Evolutionary conservation across 148 eudicot genomes (phyloP).

Genomic region (Euryodendron excelsum): DNA sequence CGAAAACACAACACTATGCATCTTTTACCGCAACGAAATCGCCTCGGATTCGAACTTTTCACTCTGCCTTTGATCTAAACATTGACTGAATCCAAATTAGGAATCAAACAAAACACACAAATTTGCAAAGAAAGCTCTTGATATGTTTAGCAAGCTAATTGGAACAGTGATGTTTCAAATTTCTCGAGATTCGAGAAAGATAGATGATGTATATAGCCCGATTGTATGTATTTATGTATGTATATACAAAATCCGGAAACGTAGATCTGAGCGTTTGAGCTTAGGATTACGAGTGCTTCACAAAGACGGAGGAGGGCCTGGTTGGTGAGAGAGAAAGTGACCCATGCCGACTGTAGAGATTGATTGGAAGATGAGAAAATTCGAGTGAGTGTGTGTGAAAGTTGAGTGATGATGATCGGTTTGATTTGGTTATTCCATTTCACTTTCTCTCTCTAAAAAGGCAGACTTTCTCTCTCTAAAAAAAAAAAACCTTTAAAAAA

Average conservation of each 20-base stretch:
- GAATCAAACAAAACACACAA: neutral
- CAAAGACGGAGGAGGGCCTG: neutral
- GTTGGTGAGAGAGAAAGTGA: constrained; percentile 10
- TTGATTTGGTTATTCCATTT: neutral
- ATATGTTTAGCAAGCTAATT: neutral
- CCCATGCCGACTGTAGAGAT: neutral
- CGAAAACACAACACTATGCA: constrained; percentile 2
- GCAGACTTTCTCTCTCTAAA: constrained; percentile 1
- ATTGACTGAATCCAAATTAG: constrained; percentile 13
- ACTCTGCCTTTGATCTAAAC: neutral
- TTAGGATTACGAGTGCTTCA: neutral
- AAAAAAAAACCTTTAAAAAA: neutral
- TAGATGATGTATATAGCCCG: too few relatives aligned
- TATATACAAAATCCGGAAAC: neutral
- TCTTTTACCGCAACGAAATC: constrained; percentile 22
- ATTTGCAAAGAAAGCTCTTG: too few relatives aligned
- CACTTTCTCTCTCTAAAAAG: neutral
- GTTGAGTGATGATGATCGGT: constrained; percentile 1
- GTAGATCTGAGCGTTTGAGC: constrained; percentile 3
- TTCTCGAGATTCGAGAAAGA: constrained; percentile 19
- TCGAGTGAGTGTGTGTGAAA: neutral
- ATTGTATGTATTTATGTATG: neutral
- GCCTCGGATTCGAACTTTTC: constrained; percentile 33
- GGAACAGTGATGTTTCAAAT: constrained; percentile 16
- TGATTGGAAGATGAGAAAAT: neutral